Conservation (phyloP, 495 filamentous ascomycete genomes). For the Polyplosphaeria fusca region DNA sequence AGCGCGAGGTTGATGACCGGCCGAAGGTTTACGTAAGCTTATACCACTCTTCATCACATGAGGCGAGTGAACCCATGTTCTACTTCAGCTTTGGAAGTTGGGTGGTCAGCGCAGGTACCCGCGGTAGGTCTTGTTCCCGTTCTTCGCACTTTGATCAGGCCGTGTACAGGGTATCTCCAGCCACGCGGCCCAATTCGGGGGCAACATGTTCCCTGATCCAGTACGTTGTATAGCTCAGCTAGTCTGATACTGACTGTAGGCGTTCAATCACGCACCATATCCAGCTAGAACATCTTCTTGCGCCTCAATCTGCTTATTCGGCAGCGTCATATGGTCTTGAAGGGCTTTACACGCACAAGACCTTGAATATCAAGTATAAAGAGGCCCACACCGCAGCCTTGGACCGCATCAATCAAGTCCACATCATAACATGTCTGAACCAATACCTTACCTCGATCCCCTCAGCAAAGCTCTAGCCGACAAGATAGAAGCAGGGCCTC, state of each 20-base stretch:
- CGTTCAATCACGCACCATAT: background rate
- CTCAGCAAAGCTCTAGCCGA: slow-evolving; percentile 31
- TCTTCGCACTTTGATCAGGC: background rate
- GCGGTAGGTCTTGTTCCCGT: no score
- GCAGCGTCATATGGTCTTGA: background rate
- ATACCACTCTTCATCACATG: no score
- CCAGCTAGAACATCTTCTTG: background rate
- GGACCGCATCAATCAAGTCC: background rate
- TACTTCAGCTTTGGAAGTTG: no score
- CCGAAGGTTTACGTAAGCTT: no score
- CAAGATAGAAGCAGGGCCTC: background rate
- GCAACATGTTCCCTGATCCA: background rate
- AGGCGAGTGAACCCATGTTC: no score
- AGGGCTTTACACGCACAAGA: background rate
- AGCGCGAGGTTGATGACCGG: no score
- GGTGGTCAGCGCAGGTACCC: background rate
- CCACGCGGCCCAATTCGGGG: background rate
- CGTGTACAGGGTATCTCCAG: background rate
- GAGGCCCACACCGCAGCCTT: background rate
- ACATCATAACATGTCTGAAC: background rate
- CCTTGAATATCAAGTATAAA: background rate
- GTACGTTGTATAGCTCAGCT: background rate
- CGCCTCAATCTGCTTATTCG: background rate
- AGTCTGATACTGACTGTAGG: background rate
- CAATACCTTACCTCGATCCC: slow-evolving; percentile 29